A percentile compares a stretch with the other conserved stretches of the same genome.
These are phyloP conservation scores for Talaromyces marneffei DNA, from an alignment of 2,329 filamentous ascomycete species.

Conservation along the genomic window DNA sequence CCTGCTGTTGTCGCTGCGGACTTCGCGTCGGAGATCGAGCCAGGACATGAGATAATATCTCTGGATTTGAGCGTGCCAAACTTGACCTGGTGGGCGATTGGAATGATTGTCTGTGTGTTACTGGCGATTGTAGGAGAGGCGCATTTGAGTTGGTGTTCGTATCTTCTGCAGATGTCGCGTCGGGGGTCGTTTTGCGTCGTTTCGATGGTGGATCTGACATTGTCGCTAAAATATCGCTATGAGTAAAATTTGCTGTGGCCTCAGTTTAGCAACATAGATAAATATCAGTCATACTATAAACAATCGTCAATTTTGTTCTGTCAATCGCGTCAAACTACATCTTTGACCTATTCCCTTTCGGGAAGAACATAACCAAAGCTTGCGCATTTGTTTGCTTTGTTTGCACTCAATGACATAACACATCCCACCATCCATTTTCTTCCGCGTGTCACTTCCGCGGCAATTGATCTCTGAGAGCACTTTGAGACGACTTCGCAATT, in stretches of 20 bases:
- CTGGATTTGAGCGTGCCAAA: constrained; percentile 56
- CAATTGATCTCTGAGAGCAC: constrained; percentile 13
- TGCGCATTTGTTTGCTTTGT: constrained; percentile 30
- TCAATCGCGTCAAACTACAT: not conserved
- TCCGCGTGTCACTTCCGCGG: constrained; percentile 12
- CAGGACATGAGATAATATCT: constrained; percentile 47
- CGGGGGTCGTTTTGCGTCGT: constrained; percentile 57
- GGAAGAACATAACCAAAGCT: constrained; percentile 4
- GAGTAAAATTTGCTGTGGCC: not conserved
- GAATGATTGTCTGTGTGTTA: constrained; percentile 50
- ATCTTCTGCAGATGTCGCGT: constrained; percentile 29
- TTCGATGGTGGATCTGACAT: constrained; percentile 59
- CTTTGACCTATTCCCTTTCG: constrained; percentile 3
- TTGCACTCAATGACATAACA: constrained; percentile 35
- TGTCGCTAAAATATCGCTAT: not conserved
- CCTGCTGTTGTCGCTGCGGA: constrained; percentile 22
- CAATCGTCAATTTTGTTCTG: not conserved
- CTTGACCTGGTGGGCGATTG: constrained; percentile 63
- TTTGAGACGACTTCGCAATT: not conserved
- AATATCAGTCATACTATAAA: not conserved
- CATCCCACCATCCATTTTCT: constrained; percentile 5
- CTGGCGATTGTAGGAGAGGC: constrained; percentile 22
- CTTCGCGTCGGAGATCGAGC: constrained; percentile 36
- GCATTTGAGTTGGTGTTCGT: constrained; percentile 11
- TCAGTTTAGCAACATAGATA: not conserved